These are phyloP conservation scores for Coniosporium apollinis DNA, from an alignment of 495 filamentous ascomycete genomes.

Conservation along the genomic window DNA sequence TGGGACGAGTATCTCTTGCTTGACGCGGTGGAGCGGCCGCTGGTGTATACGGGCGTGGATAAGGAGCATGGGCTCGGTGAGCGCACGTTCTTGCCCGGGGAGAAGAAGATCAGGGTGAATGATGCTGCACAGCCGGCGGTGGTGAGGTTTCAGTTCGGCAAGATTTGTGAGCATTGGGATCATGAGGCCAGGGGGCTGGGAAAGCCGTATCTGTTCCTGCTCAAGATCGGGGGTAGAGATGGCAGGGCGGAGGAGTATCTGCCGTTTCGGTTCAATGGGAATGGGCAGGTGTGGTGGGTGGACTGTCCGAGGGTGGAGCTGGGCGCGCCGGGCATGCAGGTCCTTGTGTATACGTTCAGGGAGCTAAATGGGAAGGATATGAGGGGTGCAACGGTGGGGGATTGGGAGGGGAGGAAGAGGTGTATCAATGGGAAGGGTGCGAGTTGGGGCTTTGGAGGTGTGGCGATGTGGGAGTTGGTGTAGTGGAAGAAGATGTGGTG, in stretches of 20 bases:
- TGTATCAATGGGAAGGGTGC: constrained; percentile 38
- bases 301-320: constrained; percentile 50
- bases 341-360: constrained; percentile 44
- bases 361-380: constrained; percentile 45
- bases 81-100: constrained; percentile 40
- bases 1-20: constrained; percentile 73
- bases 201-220: constrained; percentile 44
- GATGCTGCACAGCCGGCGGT: constrained; percentile 27
- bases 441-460: constrained; percentile 42
- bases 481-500: too few species aligned
- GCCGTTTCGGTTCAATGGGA: constrained; percentile 38
- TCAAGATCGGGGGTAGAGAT: constrained; percentile 48
- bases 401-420: constrained; percentile 46
- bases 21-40: constrained; percentile 29
- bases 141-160: constrained; percentile 59
- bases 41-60: constrained; percentile 33
- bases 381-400: constrained; percentile 47
- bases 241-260: constrained; percentile 50
- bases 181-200: constrained; percentile 44
- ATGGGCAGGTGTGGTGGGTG: constrained; percentile 55
- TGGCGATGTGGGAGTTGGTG: constrained; percentile 57
- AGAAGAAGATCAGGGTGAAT: constrained; percentile 39
- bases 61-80: constrained; percentile 47
- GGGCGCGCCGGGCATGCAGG: constrained; percentile 49
- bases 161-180: constrained; percentile 66